Base-by-base conservation (phyloP, 306 rosid species). In the Cyamopsis tetragonoloba region DNA sequence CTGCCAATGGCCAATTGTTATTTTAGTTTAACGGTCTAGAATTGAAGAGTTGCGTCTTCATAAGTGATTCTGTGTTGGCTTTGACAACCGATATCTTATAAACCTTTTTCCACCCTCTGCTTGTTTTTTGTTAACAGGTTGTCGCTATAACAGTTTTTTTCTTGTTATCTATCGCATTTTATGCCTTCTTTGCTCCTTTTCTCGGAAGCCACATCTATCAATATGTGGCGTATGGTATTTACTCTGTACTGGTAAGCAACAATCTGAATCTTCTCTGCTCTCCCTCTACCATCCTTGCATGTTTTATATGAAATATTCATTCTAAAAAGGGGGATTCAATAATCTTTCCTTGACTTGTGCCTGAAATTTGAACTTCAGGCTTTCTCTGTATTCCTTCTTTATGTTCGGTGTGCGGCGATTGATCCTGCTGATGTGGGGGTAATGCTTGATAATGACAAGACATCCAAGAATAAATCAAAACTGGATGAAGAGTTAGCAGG, bases 181-280 rank as follows among this genome's bases (percentile, higher is more conserved):
- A 85, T 66, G 96, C 95, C 18, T 89, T 89, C 80, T 85, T 87
- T 31, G 95, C 95, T 58, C 91, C 91, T 12, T 89, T 89, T 79
- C 86, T 89, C 3, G 89, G 91, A 38, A 83, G 53, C 19, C 41
- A 77, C 14, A 76, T 87, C 44, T 85, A 27, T 68, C 85, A 81
- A 60, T 89, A 81, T 15, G 75, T 82, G 20, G 95, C 96, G n/a
- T 32, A 81, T 66, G 89, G 83, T 30, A 81, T 89, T 68, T 89
- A 89, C 74, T 89, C 95, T 63, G 48, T 74, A 41, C 70, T 87
- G 85, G 96, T 89, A 80, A 79, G 86, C 38, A 26, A 35, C 22
- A 3, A 42, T 48, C 43, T 41, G 54, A 24, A 42, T n/a, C 57
- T 39, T 18, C 55, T 39, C 35, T 32, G 13, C 58, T 68, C 22